phyloP scores from a whole-genome alignment of 129 eudicot genomes.

The Flaveria trinervia region DNA sequence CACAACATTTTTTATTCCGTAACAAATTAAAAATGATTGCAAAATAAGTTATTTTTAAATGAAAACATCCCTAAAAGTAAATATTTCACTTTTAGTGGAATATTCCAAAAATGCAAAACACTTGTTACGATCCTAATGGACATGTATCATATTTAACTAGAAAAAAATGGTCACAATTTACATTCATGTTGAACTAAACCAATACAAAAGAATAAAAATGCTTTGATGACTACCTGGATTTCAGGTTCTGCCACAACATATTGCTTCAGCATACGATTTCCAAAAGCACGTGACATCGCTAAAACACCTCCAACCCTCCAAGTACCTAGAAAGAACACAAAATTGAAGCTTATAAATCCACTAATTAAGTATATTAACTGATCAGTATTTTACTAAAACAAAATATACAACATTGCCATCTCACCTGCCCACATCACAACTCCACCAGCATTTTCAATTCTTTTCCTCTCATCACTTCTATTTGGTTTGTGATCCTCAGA shows the following conservation, averaged over 20 bases:
- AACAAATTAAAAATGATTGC: background rate
- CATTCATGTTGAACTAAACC: background rate
- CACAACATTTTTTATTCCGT: background rate
- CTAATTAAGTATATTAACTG: background rate
- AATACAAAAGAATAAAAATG: background rate
- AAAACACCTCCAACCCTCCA: constrained; percentile 98
- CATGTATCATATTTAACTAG: background rate
- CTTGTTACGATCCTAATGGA: background rate
- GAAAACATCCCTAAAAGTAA: background rate
- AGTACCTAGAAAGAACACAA: constrained; percentile 54
- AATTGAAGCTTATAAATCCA: background rate
- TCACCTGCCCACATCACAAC: constrained; percentile 96
- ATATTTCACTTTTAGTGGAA: background rate
- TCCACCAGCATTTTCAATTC: constrained; percentile 95
- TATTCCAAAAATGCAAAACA: background rate
- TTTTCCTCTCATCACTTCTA: constrained; percentile 81
- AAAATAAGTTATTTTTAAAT: background rate
- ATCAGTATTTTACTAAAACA: background rate
- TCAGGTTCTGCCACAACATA: constrained; percentile 89
- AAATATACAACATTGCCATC: background rate
- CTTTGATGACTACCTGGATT: constrained; percentile 59
- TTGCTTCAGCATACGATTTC: constrained; percentile 89
- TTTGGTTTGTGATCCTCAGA: constrained; percentile 96
- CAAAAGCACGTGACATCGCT: constrained; percentile 98
- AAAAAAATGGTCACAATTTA: background rate